phyloP scores from a whole-genome alignment of 768 basidiomycete genomes.

The Kwoniella bestiolae region DNA sequence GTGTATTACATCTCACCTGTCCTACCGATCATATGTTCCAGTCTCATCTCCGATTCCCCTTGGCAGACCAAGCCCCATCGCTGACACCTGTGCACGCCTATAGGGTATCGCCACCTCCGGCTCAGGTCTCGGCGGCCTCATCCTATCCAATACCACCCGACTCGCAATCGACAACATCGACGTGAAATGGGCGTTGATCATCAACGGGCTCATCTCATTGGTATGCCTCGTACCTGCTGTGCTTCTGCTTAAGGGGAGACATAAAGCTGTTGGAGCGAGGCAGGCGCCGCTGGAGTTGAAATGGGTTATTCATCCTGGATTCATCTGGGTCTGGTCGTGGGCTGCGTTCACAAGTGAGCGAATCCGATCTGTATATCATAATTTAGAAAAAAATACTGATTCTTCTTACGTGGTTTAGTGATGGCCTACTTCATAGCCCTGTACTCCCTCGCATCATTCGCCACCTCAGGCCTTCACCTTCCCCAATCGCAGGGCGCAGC shows the following conservation, averaged over 20 bases:
- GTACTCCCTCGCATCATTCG: slow-evolving; percentile 55
- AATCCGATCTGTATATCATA: background rate
- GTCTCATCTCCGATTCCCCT: no score
- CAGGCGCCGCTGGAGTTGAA: slow-evolving; percentile 46
- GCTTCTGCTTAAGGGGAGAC: slow-evolving; percentile 46
- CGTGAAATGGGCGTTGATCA: slow-evolving; percentile 47
- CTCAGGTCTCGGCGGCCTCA: slow-evolving; percentile 48
- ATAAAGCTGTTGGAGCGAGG: slow-evolving; percentile 47
- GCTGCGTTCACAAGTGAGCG: slow-evolving; percentile 47
- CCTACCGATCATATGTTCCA: no score
- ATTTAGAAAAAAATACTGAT: background rate
- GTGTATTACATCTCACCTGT: no score
- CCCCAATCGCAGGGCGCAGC: slow-evolving; percentile 54
- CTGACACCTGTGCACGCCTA: background rate
- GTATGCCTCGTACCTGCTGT: slow-evolving; percentile 49
- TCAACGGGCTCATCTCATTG: slow-evolving; percentile 54
- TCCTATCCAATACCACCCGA: slow-evolving; percentile 46
- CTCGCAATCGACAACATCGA: slow-evolving; percentile 29
- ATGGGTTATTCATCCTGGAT: slow-evolving; percentile 51
- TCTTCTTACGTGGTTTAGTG: slow-evolving; percentile 18
- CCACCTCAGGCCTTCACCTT: slow-evolving; percentile 49
- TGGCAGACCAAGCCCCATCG: no score
- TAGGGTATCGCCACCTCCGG: slow-evolving; percentile 44
- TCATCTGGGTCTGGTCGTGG: slow-evolving; percentile 54
- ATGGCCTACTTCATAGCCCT: slow-evolving; percentile 55